These are phyloP conservation scores for Colletotrichum shisoi DNA, from an alignment of 2,329 filamentous ascomycete species.

Conservation along the genomic window DNA sequence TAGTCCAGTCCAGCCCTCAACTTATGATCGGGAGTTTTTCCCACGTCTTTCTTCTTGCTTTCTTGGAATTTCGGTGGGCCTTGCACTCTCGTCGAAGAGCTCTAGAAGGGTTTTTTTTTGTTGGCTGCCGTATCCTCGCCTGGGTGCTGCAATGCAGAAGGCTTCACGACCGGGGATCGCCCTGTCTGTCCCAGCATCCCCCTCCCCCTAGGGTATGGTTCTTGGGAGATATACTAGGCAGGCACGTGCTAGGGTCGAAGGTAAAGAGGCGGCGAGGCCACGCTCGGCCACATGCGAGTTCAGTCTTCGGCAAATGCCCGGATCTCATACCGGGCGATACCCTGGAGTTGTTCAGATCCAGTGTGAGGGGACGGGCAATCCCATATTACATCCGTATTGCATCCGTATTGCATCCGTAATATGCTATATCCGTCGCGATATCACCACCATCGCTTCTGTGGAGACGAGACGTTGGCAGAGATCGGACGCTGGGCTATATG, in stretches of 20 bases:
- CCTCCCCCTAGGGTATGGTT: conserved; percentile 3
- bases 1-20: not conserved
- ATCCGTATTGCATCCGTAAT: conserved; percentile 10
- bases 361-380: conserved; percentile 6
- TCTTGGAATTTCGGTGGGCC: not conserved
- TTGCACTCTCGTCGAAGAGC: conserved; percentile 3
- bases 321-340: conserved; percentile 1
- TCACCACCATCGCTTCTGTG: not conserved
- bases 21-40: not conserved
- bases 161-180: conserved; percentile 9
- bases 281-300: not conserved
- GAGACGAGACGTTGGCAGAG: conserved; percentile 7
- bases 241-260: too few species aligned
- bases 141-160: conserved; percentile 11
- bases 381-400: conserved; percentile 11
- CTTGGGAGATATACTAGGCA: not conserved
- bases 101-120: conserved; percentile 17
- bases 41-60: not conserved
- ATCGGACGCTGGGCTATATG: conserved; percentile 16
- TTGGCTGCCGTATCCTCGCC: not conserved
- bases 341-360: conserved; percentile 8
- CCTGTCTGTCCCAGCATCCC: not conserved
- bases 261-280: conserved; percentile 2
- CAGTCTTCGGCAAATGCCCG: not conserved
- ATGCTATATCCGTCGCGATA: conserved; percentile 10